Evolutionary conservation across 805 yeast genomes (phyloP), one percentile per base, ranked within the genome.

Genomic region (Kazachstania africana): DNA sequence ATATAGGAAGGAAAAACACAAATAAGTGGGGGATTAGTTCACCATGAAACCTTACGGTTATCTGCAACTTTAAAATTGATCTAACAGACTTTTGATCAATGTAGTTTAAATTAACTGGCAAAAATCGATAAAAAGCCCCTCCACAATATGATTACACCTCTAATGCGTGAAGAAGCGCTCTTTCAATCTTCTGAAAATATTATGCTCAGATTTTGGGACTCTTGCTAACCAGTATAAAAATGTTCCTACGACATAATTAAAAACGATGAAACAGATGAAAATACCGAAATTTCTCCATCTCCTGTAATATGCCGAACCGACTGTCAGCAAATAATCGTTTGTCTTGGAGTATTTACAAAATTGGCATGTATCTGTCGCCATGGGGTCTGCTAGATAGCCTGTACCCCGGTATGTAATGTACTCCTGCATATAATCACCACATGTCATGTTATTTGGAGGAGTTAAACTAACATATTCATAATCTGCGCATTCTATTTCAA

Each of bases 271-370:
- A 35, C 65, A 64, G 29, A 68, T 53, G 47, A 71, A 68, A 22
- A 75, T 66, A 45, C 80, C 82, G 45, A 61, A 66, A 47, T 75
- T 66, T 55, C 78, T 64, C 81, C 81, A 75, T 43, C 67, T 61
- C 35, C 58, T 48, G 18, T 24, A 16, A 39, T 51, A 48, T 13
- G 37, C 39, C 2, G 61, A 53, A 16, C 75, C 65, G 4, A 73
- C 60, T 50, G 48, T 32, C 0, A 42, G 48, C 59, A 84, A 65
- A 54, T 60, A 84, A 3, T 56, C 65, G 48, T 83, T 71, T 3
- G 93, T 79, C 9, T 50, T 42, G 2, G 62, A 48, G 34, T 68
- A 56, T 19, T 68, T 50, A 56, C 95, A 83, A 61, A 60, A 77
- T 2, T 54, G 35, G 55, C 94, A 83, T 3, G 39, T 29, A 2